Evolutionary conservation across 2,329 filamentous ascomycete genomes (phyloP), one percentile per base, ranked within the genome.

Genomic region (Zasmidium angulare): DNA sequence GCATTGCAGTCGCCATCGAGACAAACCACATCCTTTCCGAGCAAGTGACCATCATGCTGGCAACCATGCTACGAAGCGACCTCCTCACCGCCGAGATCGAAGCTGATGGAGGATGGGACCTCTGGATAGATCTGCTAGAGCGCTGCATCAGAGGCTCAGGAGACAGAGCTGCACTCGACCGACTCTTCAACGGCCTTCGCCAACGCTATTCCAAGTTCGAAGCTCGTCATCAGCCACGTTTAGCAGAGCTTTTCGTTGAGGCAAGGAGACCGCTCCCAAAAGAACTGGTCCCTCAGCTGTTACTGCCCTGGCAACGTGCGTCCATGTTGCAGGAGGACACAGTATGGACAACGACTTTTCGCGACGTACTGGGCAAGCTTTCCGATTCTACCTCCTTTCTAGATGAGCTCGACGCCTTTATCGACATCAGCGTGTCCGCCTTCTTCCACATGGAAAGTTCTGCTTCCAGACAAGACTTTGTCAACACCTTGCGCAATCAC

Each of bases 231-330:
- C 61, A 64, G 17, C 63, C 66, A 20, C 55, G 52, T 6, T 54
- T 69, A 50, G 66, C 67, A 46, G 62, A 63, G 21, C 55, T 68
- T 17, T 69, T 68, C 46, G 64, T 69, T 19, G 56, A 68, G 31
- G 63, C 62, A 3, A 56, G 62, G 19, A 55, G 59, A 19, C 62
- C 66, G 11, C 56, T 68, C 6, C 66, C 66, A 4, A 31, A 56
- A 26, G 53, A 53, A 11, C 58, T 67, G 11, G 58, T 58, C 3
- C 58, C 49, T 2, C 55, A 65, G 26, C 58, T 67, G 3, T 52
- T 66, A n/a, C 55, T 62, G 17, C 65, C 65, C 9, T 67, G 65
- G 65, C 53, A 62, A 24, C 61, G 61, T 17, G 55, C 60, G 11
- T 52, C 66, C 20, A 63, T 69, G 55, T 57, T 66, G 17, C 64